Conservation (phyloP, 2,329 filamentous ascomycete species). For the Diaporthe citriasiana region DNA sequence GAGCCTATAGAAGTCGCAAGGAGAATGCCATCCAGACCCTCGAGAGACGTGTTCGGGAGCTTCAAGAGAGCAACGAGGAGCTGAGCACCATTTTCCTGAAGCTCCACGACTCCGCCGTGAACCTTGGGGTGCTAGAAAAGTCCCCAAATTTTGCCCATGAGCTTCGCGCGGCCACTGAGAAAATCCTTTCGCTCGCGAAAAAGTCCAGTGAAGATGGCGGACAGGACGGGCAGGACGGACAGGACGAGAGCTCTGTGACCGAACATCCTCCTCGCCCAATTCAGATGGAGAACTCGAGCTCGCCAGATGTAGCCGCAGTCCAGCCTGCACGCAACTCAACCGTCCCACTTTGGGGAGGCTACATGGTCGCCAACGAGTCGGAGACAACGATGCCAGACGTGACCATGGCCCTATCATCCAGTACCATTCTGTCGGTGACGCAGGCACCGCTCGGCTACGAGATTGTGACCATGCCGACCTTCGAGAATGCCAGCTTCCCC, state of each 20-base stretch:
- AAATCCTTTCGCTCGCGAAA: conserved; percentile 69
- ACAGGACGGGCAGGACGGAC: conserved; percentile 50
- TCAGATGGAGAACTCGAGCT: conserved; percentile 42
- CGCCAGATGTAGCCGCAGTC: conserved; percentile 35
- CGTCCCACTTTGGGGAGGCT: conserved; percentile 47
- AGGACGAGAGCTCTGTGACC: conserved; percentile 38
- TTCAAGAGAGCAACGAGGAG: conserved; percentile 78
- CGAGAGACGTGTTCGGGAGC: conserved; percentile 76
- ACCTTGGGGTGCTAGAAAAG: conserved; percentile 69
- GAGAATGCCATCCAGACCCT: conserved; percentile 83
- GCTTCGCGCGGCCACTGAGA: conserved; percentile 69
- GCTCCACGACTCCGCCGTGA: conserved; percentile 74
- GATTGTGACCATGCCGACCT: conserved; percentile 64
- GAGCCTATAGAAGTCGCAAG: conserved; percentile 88
- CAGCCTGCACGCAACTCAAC: neutral
- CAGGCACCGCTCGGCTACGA: conserved; percentile 55
- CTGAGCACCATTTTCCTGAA: conserved; percentile 80
- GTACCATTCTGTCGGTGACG: conserved; percentile 33
- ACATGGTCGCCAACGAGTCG: conserved; percentile 47
- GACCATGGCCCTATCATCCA: conserved; percentile 16
- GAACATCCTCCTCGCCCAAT: conserved; percentile 16
- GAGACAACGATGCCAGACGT: neutral
- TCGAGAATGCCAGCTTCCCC: conserved; percentile 68
- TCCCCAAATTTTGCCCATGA: conserved; percentile 70
- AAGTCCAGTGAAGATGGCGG: conserved; percentile 57